phyloP scores from a whole-genome alignment of 306 rosid genomes.

The Abrus pulchellus region DNA sequence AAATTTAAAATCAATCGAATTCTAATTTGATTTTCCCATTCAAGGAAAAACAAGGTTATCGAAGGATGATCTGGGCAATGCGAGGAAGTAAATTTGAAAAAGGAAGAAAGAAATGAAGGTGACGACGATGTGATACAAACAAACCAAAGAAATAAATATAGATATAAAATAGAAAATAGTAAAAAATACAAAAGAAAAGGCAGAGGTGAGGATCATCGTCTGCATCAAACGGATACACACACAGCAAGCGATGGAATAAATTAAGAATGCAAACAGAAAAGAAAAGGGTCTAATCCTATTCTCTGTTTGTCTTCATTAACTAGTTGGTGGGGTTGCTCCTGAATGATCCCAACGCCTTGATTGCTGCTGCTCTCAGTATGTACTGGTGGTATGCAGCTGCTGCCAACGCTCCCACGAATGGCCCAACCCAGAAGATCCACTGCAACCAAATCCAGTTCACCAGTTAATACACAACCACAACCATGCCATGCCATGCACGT shows the following conservation, averaged over 20 bases:
- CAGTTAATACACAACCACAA: background rate
- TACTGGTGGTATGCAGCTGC: conserved; percentile 95
- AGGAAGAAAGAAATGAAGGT: too few relatives aligned
- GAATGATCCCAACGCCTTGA: conserved; percentile 89
- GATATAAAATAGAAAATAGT: background rate
- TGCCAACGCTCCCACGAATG: conserved; percentile 77
- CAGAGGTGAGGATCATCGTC: background rate
- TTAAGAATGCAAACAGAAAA: background rate
- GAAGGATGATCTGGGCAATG: too few relatives aligned
- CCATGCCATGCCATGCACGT: too few relatives aligned
- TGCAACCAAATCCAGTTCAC: background rate
- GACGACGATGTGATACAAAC: background rate
- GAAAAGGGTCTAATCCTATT: background rate
- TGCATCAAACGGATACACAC: background rate
- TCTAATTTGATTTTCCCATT: too few relatives aligned
- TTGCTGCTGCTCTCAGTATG: conserved; percentile 82
- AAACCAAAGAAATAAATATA: background rate
- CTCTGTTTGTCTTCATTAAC: background rate
- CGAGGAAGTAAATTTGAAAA: too few relatives aligned
- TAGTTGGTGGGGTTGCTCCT: conserved; percentile 80
- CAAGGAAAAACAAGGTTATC: too few relatives aligned
- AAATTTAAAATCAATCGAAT: too few relatives aligned
- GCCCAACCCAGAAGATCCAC: conserved; percentile 98
- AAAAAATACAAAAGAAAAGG: background rate
- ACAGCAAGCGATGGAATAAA: background rate